Base-by-base conservation (phyloP, 1,284 basidiomycete genomes). In the Somion occarium region DNA sequence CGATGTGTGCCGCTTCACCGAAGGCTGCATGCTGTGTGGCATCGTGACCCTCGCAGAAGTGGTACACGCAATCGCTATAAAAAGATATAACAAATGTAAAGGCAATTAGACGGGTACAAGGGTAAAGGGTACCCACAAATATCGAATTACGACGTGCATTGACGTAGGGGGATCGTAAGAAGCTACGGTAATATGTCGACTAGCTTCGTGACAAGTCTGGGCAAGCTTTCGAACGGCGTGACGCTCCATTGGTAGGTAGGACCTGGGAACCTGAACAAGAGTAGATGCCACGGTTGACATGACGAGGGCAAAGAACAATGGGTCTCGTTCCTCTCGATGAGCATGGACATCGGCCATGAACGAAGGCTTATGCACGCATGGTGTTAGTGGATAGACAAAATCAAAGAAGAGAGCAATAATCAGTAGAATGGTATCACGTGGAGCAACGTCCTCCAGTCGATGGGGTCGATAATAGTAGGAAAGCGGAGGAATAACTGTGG, bases 341-440 rank as follows among this genome's bases (percentile, higher is more conserved):
- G 80, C 74, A 55, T 85, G 82, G 27, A 94, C 73, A 68, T 92
- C 91, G 20, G 86, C 83, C 83, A 92, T 86, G 64, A 93, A 93
- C 1, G 88, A 88, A 37, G 89, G 89, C 61, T 84, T 85, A 69
- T 90, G 87, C 46, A 91, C 72, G 66, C 86, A 88, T 3, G 91
- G 91, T 5, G 87, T 90, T 44, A 93, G 75, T 7, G 89, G 87
- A 65, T 92, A 91, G 43, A 93, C 86, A 64, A 91, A 93, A 67
- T 93, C 91, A 64, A 93, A 93, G 72, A 91, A 93, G 20, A 93
- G 78, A 26, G 85, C 79, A 56, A 93, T 84, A 59, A 93, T 87
- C 54, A 88, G 78, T 43, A 80, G 79, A 52, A 91, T 84, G 3
- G 82, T 88, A 57, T 90, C 85, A 48, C 85, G 76, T 22, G 85